These are phyloP conservation scores for Pythium monospermum DNA, from an alignment of 352 stramenopile genomes.

Conservation along the genomic window DNA sequence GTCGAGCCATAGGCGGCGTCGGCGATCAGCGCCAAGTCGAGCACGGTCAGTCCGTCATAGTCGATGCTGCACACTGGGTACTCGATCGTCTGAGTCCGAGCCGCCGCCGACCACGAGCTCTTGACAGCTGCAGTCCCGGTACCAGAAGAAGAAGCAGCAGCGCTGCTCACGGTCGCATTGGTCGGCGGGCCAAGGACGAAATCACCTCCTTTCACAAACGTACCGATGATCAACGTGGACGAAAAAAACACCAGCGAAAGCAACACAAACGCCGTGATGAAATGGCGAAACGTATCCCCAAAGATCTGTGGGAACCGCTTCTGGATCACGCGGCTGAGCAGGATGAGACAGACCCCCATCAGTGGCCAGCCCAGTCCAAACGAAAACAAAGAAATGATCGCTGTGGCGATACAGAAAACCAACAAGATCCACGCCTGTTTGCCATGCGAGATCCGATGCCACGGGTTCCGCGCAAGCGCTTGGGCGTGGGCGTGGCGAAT, in stretches of 20 bases:
- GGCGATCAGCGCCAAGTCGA: conserved; percentile 84
- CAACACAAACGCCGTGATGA: conserved; percentile 81
- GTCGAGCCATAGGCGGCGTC: conserved; percentile 79
- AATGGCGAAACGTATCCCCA: conserved; percentile 75
- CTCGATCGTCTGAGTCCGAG: conserved; percentile 53
- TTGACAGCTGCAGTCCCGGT: conserved; percentile 45
- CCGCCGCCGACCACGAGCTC: too few relatives aligned
- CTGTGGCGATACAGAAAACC: conserved; percentile 61
- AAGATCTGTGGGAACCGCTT: conserved; percentile 83
- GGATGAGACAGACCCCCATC: conserved; percentile 79
- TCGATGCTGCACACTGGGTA: conserved; percentile 80
- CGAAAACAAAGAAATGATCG: conserved; percentile 75
- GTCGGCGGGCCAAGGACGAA: conserved; percentile 78
- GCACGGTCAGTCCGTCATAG: conserved; percentile 54
- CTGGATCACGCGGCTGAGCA: conserved; percentile 79
- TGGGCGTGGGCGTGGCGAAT: conserved; percentile 9
- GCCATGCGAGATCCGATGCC: conserved; percentile 72
- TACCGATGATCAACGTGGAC: conserved; percentile 81
- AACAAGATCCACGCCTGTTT: conserved; percentile 58
- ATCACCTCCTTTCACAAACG: conserved; percentile 76
- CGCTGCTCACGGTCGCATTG: conserved; percentile 20
- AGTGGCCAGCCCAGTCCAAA: conserved; percentile 80
- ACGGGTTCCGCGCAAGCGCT: conserved; percentile 53
- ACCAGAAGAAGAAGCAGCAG: conserved; percentile 6
- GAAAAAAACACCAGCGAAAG: conserved; percentile 87